phyloP scores from a whole-genome alignment of 352 stramenopile genomes.

The Discostella stelligera region DNA sequence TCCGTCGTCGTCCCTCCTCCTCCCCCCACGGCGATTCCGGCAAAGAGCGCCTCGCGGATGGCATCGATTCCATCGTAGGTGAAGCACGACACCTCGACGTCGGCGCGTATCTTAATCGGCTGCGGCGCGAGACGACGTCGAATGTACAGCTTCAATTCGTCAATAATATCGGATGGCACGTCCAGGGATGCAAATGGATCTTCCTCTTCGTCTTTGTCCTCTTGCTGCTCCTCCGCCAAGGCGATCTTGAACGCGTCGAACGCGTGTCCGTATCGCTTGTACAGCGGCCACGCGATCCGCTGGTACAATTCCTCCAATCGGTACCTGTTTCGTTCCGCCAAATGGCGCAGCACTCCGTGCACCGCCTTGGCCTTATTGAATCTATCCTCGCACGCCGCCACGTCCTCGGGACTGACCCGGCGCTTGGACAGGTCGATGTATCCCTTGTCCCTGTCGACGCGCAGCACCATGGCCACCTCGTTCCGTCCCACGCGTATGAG shows the following conservation, averaged over 20 bases:
- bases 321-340: constrained; percentile 83
- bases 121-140: constrained; percentile 94
- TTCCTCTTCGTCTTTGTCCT: constrained; percentile 54
- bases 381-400: constrained; percentile 97
- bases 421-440: constrained; percentile 99
- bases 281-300: constrained; percentile 95
- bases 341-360: constrained; percentile 90
- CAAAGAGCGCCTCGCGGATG: constrained; percentile 94
- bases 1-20: constrained; percentile 65
- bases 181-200: constrained; percentile 92
- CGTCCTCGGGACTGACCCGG: constrained; percentile 98
- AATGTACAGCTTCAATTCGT: constrained; percentile 95
- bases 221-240: constrained; percentile 69
- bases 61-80: constrained; percentile 99
- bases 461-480: constrained; percentile 99
- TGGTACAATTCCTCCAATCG: constrained; percentile 87
- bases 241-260: constrained; percentile 99
- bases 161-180: constrained; percentile 85
- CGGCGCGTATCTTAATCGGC: constrained; percentile 98
- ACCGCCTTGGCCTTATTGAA: constrained; percentile 99
- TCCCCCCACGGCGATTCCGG: constrained; percentile 76
- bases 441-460: constrained; percentile 99
- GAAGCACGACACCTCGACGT: constrained; percentile 99
- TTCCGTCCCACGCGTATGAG: constrained; percentile 99
- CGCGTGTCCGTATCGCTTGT: constrained; percentile 98